Conservation (phyloP, 1,284 basidiomycete species). For the Ustilago shanxiensis region DNA sequence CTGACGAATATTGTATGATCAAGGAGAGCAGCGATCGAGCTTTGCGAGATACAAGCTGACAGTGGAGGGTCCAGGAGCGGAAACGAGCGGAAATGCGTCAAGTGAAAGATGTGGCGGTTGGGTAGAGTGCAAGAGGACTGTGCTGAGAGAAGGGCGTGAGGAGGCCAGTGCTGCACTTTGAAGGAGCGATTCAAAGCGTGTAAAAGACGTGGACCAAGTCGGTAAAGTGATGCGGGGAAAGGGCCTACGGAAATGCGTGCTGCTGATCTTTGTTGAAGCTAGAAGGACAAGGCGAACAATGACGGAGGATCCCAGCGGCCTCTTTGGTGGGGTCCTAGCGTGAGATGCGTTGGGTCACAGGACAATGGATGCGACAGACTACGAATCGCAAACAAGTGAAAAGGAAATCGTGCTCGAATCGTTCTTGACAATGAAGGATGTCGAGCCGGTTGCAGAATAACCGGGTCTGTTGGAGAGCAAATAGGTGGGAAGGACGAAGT, state of each 20-base stretch:
- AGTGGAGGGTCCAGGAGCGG: too few species aligned
- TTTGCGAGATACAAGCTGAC: not conserved
- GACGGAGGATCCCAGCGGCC: not conserved
- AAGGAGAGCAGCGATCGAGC: not conserved
- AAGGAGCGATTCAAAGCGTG: not conserved
- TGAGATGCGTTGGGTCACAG: not conserved
- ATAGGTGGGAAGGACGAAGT: not conserved
- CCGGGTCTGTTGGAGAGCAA: not conserved
- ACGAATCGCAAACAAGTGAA: not conserved
- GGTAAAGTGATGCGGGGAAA: not conserved
- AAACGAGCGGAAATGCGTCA: not conserved
- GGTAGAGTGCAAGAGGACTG: not conserved
- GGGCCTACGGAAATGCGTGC: not conserved
- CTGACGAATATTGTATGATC: not conserved
- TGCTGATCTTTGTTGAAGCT: not conserved
- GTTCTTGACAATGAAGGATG: not conserved
- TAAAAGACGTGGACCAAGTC: not conserved
- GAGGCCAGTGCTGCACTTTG: not conserved
- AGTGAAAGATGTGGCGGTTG: too few species aligned
- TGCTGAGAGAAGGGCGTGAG: not conserved
- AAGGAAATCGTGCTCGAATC: not conserved
- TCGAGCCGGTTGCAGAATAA: not conserved
- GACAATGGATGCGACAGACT: not conserved
- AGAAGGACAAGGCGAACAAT: not conserved
- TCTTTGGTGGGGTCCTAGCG: not conserved